Evolutionary conservation across 1,139 yeast genomes (phyloP), one percentile per base, ranked within the genome.

Genomic region (Pneumocystis jirovecii): DNA sequence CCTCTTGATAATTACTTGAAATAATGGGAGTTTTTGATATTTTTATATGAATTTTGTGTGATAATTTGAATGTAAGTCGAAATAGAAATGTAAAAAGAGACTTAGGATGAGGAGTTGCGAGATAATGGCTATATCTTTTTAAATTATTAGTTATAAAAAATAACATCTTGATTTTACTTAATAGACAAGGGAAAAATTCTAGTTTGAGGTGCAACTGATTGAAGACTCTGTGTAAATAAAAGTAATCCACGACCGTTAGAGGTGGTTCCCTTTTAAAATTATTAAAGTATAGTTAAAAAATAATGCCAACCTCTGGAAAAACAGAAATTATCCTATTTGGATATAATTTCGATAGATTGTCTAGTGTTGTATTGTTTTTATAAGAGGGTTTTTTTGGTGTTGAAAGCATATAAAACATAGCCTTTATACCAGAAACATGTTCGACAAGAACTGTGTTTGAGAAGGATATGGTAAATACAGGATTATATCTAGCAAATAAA

Each of bases 211-310:
- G 57, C 34, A 50, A 10, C 6, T 10, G 57, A 50, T 25, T 50
- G 34, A 50, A 50, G 57, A 56, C 64, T 60, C 4, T 64, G 66
- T n/a, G 60, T 21, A 35, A 65, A 65, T n/a, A 63, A 63, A 35
- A 65, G 57, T 10, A 65, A 60, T 8, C 66, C 66, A 17, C 64
- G 50, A 29, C 64, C 64, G 31, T 65, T 65, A 29, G 66, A 59
- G 7, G 66, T 60, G 19, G 66, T 65, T 25, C 61, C 57, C 60
- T 65, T 65, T 34, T 63, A 61, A 39, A 63, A 19, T 63, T 60
- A 7, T 63, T 39, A 19, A 63, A 63, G 17, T 63, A 31, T 15
- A 50, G 12, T 12, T 12, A 50, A 15, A 50, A 12, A 12, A 12
- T 10, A 50, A 50, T 12, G 17, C 12, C n/a, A 12, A 50, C 57